These are phyloP conservation scores for Pachysandra terminalis DNA, from an alignment of 164 flowering plant species.

Conservation along the genomic window DNA sequence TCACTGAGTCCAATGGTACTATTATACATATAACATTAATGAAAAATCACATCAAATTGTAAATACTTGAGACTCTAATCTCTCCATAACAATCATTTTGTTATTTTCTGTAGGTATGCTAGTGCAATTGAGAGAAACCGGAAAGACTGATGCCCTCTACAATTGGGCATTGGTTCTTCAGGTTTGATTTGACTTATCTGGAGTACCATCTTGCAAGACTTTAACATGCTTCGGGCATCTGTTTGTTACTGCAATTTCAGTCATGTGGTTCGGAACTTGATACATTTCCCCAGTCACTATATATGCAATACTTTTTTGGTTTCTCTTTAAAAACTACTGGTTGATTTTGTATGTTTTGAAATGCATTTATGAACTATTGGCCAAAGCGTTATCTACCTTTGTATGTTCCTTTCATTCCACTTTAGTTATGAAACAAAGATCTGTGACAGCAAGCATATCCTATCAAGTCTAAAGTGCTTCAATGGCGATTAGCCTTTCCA, in stretches of 20 bases:
- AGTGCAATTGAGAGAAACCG: slow-evolving; percentile 87
- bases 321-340: not conserved
- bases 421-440: not conserved
- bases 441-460: not conserved
- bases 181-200: slow-evolving; percentile 40
- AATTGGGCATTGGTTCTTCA: slow-evolving; percentile 99
- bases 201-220: not conserved
- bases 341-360: not conserved
- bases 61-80: not conserved
- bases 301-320: not conserved
- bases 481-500: slow-evolving; percentile 8
- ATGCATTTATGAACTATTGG: too few relatives aligned
- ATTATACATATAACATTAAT: too few relatives aligned
- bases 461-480: not conserved
- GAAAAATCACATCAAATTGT: too few relatives aligned
- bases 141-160: slow-evolving; percentile 91
- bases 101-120: slow-evolving; percentile 73
- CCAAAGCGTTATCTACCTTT: too few relatives aligned
- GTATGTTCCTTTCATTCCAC: not conserved
- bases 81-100: slow-evolving; percentile 2
- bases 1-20: too few relatives aligned
- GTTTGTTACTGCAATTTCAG: too few relatives aligned
- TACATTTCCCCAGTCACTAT: too few relatives aligned
- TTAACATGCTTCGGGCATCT: too few relatives aligned
- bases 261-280: too few relatives aligned